Evolutionary conservation across 192 early-diverging fungal genomes (phyloP), one percentile per base, ranked within the genome.

Genomic region (Hyaloraphidium curvatum): DNA sequence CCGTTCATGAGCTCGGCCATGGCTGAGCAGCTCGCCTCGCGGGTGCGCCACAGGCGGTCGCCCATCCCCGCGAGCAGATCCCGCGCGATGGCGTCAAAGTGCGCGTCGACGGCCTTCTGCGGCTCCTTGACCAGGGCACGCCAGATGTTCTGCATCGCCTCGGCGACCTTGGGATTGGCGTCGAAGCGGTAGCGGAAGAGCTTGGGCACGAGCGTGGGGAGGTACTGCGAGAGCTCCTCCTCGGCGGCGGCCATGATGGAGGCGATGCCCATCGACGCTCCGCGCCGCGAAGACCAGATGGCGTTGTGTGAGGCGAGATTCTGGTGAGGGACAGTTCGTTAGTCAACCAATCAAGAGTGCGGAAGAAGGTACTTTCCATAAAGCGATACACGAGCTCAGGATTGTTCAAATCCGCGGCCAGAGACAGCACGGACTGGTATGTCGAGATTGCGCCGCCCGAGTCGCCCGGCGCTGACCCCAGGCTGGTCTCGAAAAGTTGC

Each of bases 111-210:
- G 5, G 75, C 70, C 53, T 83, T 79, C 35, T 77, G 69, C 50
- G 84, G 68, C 56, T 75, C 74, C 57, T 70, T 73, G 16, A 75
- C 62, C 11, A 77, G 59, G 1, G 78, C 67, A 14, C 70, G 69
- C 91, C 91, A 96, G 59, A 96, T 91, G 51, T 76, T 77, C 21
- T 82, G 84, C 91, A 96, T 96, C 0, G 79, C 80, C 19, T 79
- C 72, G 33, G 82, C 83, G 2, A 88, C 84, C 41, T 84, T 83
- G 21, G 79, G 78, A 53, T 89, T 87, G 5, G 91, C 88, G 59
- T 96, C 91, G 62, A 83, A 93, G 55, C 83, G 84, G 62, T 79
- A 90, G 11, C 91, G 71, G 59, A 87, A 96, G 23, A 96, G 67
- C 30, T 76, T 78, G 3, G 89, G 89, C 26, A 96, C 69, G 16